These are phyloP conservation scores for Somion occarium DNA, from an alignment of 1,284 basidiomycete genomes.

Conservation along the genomic window DNA sequence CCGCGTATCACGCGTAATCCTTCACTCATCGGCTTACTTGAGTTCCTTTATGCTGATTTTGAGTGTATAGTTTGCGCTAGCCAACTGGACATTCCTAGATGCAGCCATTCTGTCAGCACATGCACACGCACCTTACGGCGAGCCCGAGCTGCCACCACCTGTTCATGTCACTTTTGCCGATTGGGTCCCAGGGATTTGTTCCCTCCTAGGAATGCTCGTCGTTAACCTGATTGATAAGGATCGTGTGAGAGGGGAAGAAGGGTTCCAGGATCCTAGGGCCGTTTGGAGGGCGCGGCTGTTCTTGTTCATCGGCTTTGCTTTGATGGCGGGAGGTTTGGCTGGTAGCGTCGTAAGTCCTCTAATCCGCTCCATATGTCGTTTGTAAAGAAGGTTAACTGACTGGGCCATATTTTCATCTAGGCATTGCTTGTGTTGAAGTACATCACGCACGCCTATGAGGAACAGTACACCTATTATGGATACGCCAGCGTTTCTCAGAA, in stretches of 20 bases:
- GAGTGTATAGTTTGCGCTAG: slow-evolving; percentile 73
- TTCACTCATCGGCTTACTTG: slow-evolving; percentile 3
- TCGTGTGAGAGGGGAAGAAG: slow-evolving; percentile 78
- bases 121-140: slow-evolving; percentile 65
- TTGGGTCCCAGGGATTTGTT: slow-evolving; percentile 94
- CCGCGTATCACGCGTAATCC: background rate
- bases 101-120: slow-evolving; percentile 87
- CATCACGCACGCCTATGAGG: slow-evolving; percentile 66
- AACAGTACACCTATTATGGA: slow-evolving; percentile 88
- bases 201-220: slow-evolving; percentile 90
- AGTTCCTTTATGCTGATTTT: background rate
- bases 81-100: slow-evolving; percentile 95
- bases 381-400: background rate
- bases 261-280: slow-evolving; percentile 73
- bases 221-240: slow-evolving; percentile 96
- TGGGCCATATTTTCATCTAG: slow-evolving; percentile 35
- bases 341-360: slow-evolving; percentile 79
- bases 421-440: slow-evolving; percentile 93
- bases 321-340: slow-evolving; percentile 95
- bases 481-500: slow-evolving; percentile 94
- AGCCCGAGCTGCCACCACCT: slow-evolving; percentile 67
- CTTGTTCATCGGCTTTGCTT: slow-evolving; percentile 92
- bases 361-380: slow-evolving; percentile 1
- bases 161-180: slow-evolving; percentile 90
- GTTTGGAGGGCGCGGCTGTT: slow-evolving; percentile 90